Evolutionary conservation across 257 asterid species (phyloP).

Genomic region (Solanum bulbocastanum): DNA sequence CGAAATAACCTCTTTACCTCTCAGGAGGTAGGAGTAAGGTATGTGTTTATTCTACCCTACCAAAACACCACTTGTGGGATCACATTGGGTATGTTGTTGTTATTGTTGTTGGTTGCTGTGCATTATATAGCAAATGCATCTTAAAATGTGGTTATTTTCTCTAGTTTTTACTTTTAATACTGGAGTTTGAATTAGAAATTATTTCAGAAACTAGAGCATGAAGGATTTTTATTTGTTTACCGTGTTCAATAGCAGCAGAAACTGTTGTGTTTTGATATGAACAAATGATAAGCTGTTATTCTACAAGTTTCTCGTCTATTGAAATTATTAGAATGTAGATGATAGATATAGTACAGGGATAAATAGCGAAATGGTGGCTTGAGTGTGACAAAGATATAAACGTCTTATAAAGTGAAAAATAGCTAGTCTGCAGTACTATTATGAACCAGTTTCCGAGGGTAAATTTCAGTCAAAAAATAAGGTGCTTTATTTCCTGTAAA

Average conservation of each 20-base stretch:
- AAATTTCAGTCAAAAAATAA: constrained; percentile 19
- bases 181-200: background rate
- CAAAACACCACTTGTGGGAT: background rate
- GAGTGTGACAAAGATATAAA: background rate
- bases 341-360: background rate
- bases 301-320: background rate
- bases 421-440: constrained; percentile 16
- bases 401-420: background rate
- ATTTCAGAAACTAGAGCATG: background rate
- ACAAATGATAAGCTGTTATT: background rate
- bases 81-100: background rate
- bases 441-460: constrained; percentile 10
- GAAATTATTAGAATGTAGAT: background rate
- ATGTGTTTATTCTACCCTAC: background rate
- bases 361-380: background rate
- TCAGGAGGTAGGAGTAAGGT: background rate
- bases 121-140: background rate
- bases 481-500: constrained; percentile 19
- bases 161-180: background rate
- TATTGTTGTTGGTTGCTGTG: background rate
- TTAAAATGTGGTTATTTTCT: background rate
- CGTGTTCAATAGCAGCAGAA: background rate
- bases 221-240: too few species aligned
- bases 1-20: background rate
- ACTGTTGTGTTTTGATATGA: background rate